Base-by-base conservation (phyloP, 140 eudicot species). In the Eryngium alpinum region DNA sequence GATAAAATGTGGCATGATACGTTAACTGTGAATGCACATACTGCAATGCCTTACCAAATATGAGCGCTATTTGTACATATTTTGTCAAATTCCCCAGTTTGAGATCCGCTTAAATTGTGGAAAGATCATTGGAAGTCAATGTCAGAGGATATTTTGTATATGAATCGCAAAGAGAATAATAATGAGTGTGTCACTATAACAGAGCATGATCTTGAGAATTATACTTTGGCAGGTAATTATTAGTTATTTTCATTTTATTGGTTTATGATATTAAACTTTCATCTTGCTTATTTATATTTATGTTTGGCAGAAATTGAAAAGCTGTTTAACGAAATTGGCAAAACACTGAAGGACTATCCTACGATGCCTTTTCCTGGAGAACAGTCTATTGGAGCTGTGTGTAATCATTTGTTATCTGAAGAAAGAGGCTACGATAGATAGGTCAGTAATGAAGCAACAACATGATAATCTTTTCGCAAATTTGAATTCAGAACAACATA, bases 351-450 rank as follows among this genome's bases (percentile, higher is more conserved):
- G 9, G 69, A 62, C 0, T 62, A n/a, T n/a, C 17, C 69, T 0
- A 62, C 31, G 0, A 62, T 62, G 69, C 69, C 69, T 0, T 62
- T 24, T 62, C 69, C 69, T 5, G 69, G 24, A 0, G 69, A 62
- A 0, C 1, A 0, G 0, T 62, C 1, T 5, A 0, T 62, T 12
- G 14, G 9, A 18, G 3, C 1, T 3, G 0, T 0, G 0, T 4
- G 28, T 6, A 62, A n/a, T 9, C 31, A 28, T 10, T 14, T n/a
- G 0, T 21, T 62, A 1, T 12, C n/a, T 22, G 69, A 62, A 6
- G 69, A 62, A 14, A 62, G 28, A 0, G 12, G 31, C 0, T 62
- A 62, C 13, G 25, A 62, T n/a, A 62, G n/a, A n/a, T n/a, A n/a
- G n/a, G n/a, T n/a, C n/a, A n/a, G n/a, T n/a, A n/a, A n/a, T n/a